Base-by-base conservation (phyloP, 805 yeast genomes). In the Candida orba region DNA sequence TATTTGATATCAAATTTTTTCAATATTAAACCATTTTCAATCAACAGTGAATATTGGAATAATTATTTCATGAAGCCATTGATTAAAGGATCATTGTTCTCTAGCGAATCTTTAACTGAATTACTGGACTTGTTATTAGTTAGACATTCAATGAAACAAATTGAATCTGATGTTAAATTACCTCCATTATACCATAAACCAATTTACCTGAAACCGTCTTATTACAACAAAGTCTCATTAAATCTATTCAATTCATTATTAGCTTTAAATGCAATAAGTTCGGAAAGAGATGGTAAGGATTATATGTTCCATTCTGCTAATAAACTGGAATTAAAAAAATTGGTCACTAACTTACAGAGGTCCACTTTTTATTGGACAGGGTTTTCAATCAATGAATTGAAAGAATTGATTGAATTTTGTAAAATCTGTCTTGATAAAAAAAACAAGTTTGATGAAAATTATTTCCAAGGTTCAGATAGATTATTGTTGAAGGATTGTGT, bases 361-460 rank as follows among this genome's bases (percentile, higher is more conserved):
- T 78, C 84, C 1, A 79, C 89, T 0, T 81, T 82, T 56, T 79
- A 78, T 52, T 82, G 90, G 90, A 78, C 86, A 1, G 89, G 88
- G 0, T 82, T 82, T 54, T 68, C 81, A 12, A 68, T 70, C 23
- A 68, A 67, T 35, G 88, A 82, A 59, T 66, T 82, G 25, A 75
- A 75, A 39, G 65, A 72, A 20, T 65, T 82, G 58, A 56, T 75
- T 2, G 61, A 64, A 20, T 72, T 81, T 25, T 72, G 82, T 40
- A 61, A 66, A 14, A 59, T 62, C 20, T 71, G 78, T 7, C 46
- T 78, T 31, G 65, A 70, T 15, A 71, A 70, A 45, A 52, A 53
- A 29, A 52, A 56, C 13, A 58, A 59, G 24, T 8, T 35, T 12
- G 54, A 54, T 27, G 63, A 63, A 0, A 41, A 49, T 15, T 53